A percentile compares a stretch with the other conserved stretches of the same genome.
These are phyloP conservation scores for Graphium sp. DNA, from an alignment of 2,329 filamentous ascomycete species.

Conservation along the genomic window DNA sequence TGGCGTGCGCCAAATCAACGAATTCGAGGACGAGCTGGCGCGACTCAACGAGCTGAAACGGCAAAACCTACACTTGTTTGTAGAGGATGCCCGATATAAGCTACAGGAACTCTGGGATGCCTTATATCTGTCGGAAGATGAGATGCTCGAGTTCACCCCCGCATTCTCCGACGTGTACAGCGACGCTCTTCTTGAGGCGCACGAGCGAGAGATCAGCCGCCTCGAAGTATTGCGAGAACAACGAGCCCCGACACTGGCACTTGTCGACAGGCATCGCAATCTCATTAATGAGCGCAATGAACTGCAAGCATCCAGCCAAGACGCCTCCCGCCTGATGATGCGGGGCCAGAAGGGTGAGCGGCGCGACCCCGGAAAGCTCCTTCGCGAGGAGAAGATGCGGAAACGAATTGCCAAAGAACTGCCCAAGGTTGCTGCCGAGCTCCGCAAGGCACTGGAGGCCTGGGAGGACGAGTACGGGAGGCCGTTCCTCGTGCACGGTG, in stretches of 20 bases:
- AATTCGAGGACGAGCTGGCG: constrained; percentile 81
- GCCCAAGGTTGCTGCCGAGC: constrained; percentile 75
- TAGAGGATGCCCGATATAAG: constrained; percentile 81
- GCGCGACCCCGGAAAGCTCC: constrained; percentile 81
- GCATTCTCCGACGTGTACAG: constrained; percentile 96
- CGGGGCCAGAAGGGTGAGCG: constrained; percentile 87
- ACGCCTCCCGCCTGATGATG: constrained; percentile 82
- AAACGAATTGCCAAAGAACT: constrained; percentile 94
- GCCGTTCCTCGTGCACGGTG: constrained; percentile 83
- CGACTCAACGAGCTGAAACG: constrained; percentile 84
- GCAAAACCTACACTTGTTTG: constrained; percentile 88
- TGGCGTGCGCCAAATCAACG: constrained; percentile 81
- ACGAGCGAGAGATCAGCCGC: constrained; percentile 77
- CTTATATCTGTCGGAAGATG: constrained; percentile 89
- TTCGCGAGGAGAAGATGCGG: constrained; percentile 95
- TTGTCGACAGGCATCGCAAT: constrained; percentile 70
- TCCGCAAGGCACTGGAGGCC: constrained; percentile 61
- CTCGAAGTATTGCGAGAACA: constrained; percentile 74
- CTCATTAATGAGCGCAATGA: constrained; percentile 78
- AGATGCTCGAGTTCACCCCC: constrained; percentile 96
- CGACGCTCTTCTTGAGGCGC: constrained; percentile 84
- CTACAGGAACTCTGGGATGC: constrained; percentile 92
- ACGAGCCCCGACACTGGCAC: constrained; percentile 63
- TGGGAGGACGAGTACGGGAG: constrained; percentile 93
- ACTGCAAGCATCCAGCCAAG: constrained; percentile 77